These are phyloP conservation scores for Pleomassaria siparia DNA, from an alignment of 2,329 filamentous ascomycete genomes.

Conservation along the genomic window DNA sequence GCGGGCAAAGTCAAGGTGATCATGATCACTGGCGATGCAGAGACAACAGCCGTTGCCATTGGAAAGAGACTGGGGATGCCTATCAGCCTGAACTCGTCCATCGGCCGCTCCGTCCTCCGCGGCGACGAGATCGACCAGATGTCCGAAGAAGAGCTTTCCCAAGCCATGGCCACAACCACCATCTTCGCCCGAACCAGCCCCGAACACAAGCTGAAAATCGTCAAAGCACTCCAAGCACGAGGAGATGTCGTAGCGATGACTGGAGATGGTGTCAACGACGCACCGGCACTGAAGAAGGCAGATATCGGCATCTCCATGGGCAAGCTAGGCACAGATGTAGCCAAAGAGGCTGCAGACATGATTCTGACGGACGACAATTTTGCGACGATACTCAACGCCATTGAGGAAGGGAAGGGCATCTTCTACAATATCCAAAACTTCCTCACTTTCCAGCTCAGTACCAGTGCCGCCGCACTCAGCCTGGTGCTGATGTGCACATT, in stretches of 20 bases:
- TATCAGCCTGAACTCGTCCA: slow-evolving; percentile 62
- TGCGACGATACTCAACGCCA: slow-evolving; percentile 87
- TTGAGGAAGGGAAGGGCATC: slow-evolving; percentile 98
- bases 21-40: slow-evolving; percentile 98
- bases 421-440: slow-evolving; percentile 99
- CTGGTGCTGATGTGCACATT: slow-evolving; percentile 91
- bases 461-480: slow-evolving; percentile 88
- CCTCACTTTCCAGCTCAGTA: slow-evolving; percentile 96
- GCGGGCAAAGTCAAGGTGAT: slow-evolving; percentile 94
- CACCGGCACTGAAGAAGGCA: slow-evolving; percentile 92
- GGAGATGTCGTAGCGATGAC: slow-evolving; percentile 99
- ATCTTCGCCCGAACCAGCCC: slow-evolving; percentile 96
- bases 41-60: slow-evolving; percentile 92
- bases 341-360: slow-evolving; percentile 95
- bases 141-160: slow-evolving; percentile 79
- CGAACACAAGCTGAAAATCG: slow-evolving; percentile 98
- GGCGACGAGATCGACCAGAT: slow-evolving; percentile 94
- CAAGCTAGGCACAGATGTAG: slow-evolving; percentile 89
- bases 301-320: slow-evolving; percentile 99
- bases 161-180: slow-evolving; percentile 83
- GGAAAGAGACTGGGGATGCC: slow-evolving; percentile 94
- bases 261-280: slow-evolving; percentile 96
- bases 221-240: slow-evolving; percentile 83
- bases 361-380: slow-evolving; percentile 89
- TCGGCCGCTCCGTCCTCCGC: slow-evolving; percentile 71